phyloP scores from a whole-genome alignment of 176 grass and related monocot species.

The Paspalum notatum region DNA sequence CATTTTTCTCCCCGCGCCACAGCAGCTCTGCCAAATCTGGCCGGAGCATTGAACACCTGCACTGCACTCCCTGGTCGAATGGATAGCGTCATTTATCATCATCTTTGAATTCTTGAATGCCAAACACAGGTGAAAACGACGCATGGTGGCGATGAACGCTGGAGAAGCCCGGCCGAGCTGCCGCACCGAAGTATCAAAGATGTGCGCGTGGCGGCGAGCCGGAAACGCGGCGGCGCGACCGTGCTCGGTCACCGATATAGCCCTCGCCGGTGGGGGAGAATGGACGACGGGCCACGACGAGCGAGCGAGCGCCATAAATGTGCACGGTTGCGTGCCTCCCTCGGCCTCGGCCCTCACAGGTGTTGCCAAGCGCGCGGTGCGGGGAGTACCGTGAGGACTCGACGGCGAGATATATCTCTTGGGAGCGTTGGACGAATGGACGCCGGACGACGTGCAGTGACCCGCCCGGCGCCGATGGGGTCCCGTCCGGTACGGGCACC shows the following conservation, averaged over 20 bases:
- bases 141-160: not conserved
- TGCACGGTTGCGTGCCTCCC: slow-evolving; percentile 3
- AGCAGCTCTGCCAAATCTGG: not conserved
- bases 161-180: not conserved
- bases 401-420: not conserved
- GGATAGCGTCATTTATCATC: not conserved
- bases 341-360: not conserved
- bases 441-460: not conserved
- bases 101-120: not conserved
- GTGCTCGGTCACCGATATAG: not conserved
- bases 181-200: not conserved
- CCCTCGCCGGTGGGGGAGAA: not conserved
- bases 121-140: not conserved
- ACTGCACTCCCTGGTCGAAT: not conserved
- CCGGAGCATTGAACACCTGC: not conserved
- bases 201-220: not conserved
- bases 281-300: not conserved
- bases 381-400: not conserved
- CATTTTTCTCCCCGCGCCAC: not conserved
- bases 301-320: slow-evolving; percentile 25
- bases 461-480: not conserved
- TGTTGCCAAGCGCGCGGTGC: not conserved
- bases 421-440: not conserved
- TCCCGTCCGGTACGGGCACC: not conserved
- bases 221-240: not conserved